A percentile compares a stretch with the other conserved stretches of the same genome.
These are phyloP conservation scores for Syncephalastrum monosporum DNA, from an alignment of 371 early-diverging fungal species.

Conservation along the genomic window DNA sequence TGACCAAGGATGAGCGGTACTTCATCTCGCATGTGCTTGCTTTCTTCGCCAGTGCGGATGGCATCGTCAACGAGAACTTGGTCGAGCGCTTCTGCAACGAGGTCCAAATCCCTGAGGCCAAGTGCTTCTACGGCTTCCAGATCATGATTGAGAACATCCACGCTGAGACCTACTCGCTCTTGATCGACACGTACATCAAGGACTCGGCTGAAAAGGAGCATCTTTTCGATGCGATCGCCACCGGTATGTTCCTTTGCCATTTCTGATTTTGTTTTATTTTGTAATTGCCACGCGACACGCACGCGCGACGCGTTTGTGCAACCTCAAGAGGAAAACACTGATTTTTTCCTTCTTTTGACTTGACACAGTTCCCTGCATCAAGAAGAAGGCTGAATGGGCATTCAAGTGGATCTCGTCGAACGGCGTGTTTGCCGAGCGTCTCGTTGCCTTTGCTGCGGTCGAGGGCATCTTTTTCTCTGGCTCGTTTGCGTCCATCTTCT, in stretches of 20 bases:
- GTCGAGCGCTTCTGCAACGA: conserved; percentile 96
- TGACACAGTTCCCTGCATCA: conserved; percentile 88
- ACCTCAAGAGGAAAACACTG: conserved; percentile 6
- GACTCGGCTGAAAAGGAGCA: conserved; percentile 85
- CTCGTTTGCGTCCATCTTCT: conserved; percentile 99
- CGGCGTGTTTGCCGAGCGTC: conserved; percentile 92
- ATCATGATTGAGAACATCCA: conserved; percentile 99
- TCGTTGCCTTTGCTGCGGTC: conserved; percentile 99
- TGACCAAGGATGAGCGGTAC: conserved; percentile 92
- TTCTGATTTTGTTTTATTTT: conserved; percentile 7
- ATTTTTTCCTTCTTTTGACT: background rate
- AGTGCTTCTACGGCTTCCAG: conserved; percentile 99
- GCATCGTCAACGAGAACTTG: conserved; percentile 99
- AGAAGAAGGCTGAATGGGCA: conserved; percentile 99
- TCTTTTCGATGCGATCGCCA: conserved; percentile 97
- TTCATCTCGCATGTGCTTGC: conserved; percentile 98
- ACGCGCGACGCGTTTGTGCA: conserved; percentile 3
- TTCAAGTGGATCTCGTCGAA: conserved; percentile 94
- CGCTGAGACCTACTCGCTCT: conserved; percentile 97
- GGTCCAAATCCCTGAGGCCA: conserved; percentile 98
- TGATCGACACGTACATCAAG: conserved; percentile 98
- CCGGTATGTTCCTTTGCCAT: conserved; percentile 55
- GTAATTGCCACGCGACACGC: conserved; percentile 10
- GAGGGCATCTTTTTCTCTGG: conserved; percentile 99
- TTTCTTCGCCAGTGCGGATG: conserved; percentile 99